Evolutionary conservation across 805 yeast genomes (phyloP).

Genomic region (Nadsonia fulvescens): DNA sequence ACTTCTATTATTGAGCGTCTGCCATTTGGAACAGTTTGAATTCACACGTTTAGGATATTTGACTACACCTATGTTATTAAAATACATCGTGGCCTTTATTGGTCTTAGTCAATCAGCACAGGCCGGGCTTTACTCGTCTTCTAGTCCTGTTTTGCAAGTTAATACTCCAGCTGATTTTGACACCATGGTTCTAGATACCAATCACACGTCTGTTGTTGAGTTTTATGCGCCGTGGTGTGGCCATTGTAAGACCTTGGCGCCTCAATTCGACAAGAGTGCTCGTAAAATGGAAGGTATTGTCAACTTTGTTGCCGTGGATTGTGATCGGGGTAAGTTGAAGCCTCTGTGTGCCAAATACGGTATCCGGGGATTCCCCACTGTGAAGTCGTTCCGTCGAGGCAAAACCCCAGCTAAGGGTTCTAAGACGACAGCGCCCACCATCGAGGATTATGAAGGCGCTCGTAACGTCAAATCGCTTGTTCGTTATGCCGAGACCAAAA

Average conservation of each 20-base stretch:
- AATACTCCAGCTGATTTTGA: constrained; percentile 24
- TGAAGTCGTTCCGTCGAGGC: constrained; percentile 70
- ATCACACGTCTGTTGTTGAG: constrained; percentile 32
- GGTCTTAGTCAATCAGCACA: no score
- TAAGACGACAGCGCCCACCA: constrained; percentile 9
- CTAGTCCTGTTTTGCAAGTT: no score
- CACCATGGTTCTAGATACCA: constrained; percentile 4
- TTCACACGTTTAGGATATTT: no score
- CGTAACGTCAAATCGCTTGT: constrained; percentile 15
- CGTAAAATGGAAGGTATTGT: constrained; percentile 29
- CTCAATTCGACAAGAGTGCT: constrained; percentile 47
- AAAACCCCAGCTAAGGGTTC: constrained; percentile 20
- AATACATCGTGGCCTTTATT: no score
- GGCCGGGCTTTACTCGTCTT: no score
- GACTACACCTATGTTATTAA: no score
- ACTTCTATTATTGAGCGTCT: no score
- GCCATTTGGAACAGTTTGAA: no score
- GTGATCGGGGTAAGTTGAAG: constrained; percentile 55
- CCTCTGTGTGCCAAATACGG: constrained; percentile 47
- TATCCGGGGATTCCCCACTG: constrained; percentile 70
- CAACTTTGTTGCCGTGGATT: constrained; percentile 47
- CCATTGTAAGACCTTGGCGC: constrained; percentile 56
- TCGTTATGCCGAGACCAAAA: constrained; percentile 16
- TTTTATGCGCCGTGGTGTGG: constrained; percentile 99
- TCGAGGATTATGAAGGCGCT: constrained; percentile 16